phyloP scores from a whole-genome alignment of 2,329 filamentous ascomycete species.

The Atkinsonella texensis region DNA sequence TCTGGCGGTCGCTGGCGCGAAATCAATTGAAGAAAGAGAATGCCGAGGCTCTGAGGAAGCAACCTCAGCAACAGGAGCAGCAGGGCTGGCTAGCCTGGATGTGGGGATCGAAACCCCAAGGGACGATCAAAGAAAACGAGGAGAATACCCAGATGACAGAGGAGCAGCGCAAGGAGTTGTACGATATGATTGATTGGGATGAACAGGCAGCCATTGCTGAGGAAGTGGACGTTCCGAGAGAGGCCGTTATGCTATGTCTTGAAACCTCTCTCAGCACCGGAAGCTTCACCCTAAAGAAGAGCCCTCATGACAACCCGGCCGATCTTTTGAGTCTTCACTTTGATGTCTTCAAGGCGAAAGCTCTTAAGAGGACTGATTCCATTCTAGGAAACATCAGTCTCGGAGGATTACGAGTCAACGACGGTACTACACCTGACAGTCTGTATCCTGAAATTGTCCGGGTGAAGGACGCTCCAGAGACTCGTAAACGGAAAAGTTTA shows the following conservation, averaged over 20 bases:
- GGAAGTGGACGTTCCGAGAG: slow-evolving; percentile 76
- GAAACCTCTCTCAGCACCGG: slow-evolving; percentile 90
- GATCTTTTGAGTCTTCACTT: slow-evolving; percentile 89
- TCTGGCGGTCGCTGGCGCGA: slow-evolving; percentile 89
- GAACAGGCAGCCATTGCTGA: slow-evolving; percentile 86
- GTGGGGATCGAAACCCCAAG: slow-evolving; percentile 68
- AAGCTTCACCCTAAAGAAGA: slow-evolving; percentile 86
- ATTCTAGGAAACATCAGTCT: slow-evolving; percentile 80
- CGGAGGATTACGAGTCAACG: slow-evolving; percentile 85
- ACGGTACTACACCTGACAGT: slow-evolving; percentile 85
- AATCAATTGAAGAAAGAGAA: slow-evolving; percentile 96
- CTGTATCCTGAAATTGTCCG: slow-evolving; percentile 90
- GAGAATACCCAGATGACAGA: slow-evolving; percentile 86
- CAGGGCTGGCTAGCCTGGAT: slow-evolving; percentile 88
- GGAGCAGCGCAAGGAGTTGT: slow-evolving; percentile 90
- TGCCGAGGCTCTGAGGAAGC: slow-evolving; percentile 67
- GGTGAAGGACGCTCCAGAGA: slow-evolving; percentile 71
- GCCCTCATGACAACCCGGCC: slow-evolving; percentile 43
- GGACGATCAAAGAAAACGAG: slow-evolving; percentile 42
- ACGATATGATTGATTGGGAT: slow-evolving; percentile 96
- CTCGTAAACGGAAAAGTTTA: slow-evolving; percentile 32
- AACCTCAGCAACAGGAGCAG: slow-evolving; percentile 43
- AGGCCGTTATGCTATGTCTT: slow-evolving; percentile 85
- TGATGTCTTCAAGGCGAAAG: slow-evolving; percentile 85
- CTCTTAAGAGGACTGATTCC: slow-evolving; percentile 81